Evolutionary conservation across 2,329 filamentous ascomycete genomes (phyloP).

Genomic region (Penicillium sp.): DNA sequence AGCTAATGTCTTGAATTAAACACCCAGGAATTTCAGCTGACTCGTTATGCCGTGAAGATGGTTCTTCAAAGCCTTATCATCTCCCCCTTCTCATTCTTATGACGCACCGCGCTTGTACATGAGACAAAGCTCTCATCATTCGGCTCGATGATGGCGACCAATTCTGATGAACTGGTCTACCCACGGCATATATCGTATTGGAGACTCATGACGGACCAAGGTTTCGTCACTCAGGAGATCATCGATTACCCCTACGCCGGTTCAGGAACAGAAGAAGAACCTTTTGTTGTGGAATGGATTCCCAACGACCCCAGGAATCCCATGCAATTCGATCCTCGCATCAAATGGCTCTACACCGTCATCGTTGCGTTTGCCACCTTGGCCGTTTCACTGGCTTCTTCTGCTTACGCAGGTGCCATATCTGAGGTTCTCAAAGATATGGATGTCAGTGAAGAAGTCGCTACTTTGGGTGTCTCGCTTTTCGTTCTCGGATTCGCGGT

Average conservation of each 20-base stretch:
- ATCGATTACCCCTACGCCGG: slow-evolving; percentile 32
- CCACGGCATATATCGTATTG: slow-evolving; percentile 28
- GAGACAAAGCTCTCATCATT: background rate
- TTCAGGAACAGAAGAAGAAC: slow-evolving; percentile 39
- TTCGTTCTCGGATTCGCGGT: slow-evolving; percentile 65
- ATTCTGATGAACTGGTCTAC: slow-evolving; percentile 8
- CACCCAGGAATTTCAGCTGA: too few relatives aligned
- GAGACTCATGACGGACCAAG: slow-evolving; percentile 30
- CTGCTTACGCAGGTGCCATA: slow-evolving; percentile 50
- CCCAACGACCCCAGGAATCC: slow-evolving; percentile 69
- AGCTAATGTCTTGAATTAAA: background rate
- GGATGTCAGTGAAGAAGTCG: slow-evolving; percentile 55
- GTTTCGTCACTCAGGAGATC: slow-evolving; percentile 29
- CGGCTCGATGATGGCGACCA: slow-evolving; percentile 2
- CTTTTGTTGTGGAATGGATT: slow-evolving; percentile 44
- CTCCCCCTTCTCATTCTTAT: background rate
- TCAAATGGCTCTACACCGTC: slow-evolving; percentile 69
- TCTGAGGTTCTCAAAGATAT: slow-evolving; percentile 58
- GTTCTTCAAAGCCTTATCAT: background rate
- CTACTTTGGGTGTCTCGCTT: slow-evolving; percentile 65
- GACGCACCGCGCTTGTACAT: background rate
- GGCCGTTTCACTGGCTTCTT: slow-evolving; percentile 69
- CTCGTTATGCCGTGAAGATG: background rate
- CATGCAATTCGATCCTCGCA: slow-evolving; percentile 57
- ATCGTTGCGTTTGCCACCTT: slow-evolving; percentile 68